Evolutionary conservation across 768 basidiomycete genomes (phyloP), one percentile per base, ranked within the genome.

Genomic region (Boletellus sp.): DNA sequence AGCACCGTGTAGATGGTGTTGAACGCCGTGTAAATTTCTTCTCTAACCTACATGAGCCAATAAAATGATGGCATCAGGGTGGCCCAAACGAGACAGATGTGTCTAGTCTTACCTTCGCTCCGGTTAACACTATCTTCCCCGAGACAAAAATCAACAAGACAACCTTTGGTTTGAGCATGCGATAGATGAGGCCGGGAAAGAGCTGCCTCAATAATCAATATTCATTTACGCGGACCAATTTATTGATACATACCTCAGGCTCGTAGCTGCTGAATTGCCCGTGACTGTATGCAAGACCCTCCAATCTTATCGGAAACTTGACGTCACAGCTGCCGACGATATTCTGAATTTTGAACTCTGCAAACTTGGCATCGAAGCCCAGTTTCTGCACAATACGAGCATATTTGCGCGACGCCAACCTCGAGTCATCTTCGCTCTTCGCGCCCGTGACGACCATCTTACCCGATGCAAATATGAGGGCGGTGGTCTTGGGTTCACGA

Each of bases 371-470:
- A 55, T 98, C 95, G 72, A 99, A 99, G 24, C 96, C 96, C 46
- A 98, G 85, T 72, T 99, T 98, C 77, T 98, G 96, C 35, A 99
- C 94, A 65, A 99, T 99, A 45, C 96, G 87, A 40, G 96, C 96
- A 72, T 98, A 98, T 73, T 99, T 99, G 67, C 95, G 86, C 60
- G 94, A 95, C 45, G 96, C 95, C 54, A 98, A 75, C 44, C 94
- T 83, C 61, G 93, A 94, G 65, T 99, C 94, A 70, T 98, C 95
- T 72, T 98, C 95, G 28, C 90, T 93, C 79, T 98, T 99, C 42
- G 96, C 96, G 67, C 96, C 96, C 35, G 96, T 98, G 51, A 98
- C 95, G 69, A 99, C 96, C 91, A 99, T 98, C 82, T 98, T 99
- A 66, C 96, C 96, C 50, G 93, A 95, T 31, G 96, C 96, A 71